Evolutionary conservation across 805 yeast species (phyloP).

Genomic region (Saturnispora besseyi): DNA sequence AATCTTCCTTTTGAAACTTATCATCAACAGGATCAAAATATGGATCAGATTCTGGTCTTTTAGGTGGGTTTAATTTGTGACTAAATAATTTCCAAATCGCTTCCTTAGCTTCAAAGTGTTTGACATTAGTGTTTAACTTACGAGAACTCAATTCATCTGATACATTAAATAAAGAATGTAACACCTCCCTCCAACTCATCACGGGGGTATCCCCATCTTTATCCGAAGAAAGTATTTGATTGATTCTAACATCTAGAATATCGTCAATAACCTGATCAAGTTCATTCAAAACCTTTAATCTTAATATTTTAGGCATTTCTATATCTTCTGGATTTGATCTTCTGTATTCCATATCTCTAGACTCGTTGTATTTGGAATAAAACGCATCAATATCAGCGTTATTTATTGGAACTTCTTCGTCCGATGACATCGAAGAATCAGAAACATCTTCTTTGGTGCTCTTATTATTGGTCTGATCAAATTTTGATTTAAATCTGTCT

Average conservation of each 20-base stretch:
- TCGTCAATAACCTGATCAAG: slow-evolving; percentile 2
- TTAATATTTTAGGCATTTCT: background rate
- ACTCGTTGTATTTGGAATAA: background rate
- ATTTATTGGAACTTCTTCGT: background rate
- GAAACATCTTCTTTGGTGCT: background rate
- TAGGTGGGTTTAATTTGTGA: background rate
- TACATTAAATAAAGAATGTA: background rate
- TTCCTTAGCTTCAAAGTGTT: background rate
- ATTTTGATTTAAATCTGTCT: background rate
- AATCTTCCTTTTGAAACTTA: background rate
- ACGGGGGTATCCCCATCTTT: background rate
- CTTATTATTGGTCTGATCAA: background rate
- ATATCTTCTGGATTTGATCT: slow-evolving; percentile 4
- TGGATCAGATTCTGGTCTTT: slow-evolving; percentile 3
- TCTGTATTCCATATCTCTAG: background rate
- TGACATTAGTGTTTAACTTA: background rate
- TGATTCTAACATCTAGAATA: background rate
- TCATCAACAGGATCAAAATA: background rate
- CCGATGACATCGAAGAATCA: background rate
- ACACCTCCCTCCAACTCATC: slow-evolving; percentile 1
- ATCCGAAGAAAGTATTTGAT: background rate
- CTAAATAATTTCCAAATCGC: background rate
- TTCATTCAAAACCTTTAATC: background rate
- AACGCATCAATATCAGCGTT: background rate
- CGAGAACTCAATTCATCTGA: background rate